A percentile compares a stretch with the other conserved stretches of the same genome.
Evolutionary conservation across 176 grass and related monocot genomes (phyloP).

Genomic region (Carex parvula): DNA sequence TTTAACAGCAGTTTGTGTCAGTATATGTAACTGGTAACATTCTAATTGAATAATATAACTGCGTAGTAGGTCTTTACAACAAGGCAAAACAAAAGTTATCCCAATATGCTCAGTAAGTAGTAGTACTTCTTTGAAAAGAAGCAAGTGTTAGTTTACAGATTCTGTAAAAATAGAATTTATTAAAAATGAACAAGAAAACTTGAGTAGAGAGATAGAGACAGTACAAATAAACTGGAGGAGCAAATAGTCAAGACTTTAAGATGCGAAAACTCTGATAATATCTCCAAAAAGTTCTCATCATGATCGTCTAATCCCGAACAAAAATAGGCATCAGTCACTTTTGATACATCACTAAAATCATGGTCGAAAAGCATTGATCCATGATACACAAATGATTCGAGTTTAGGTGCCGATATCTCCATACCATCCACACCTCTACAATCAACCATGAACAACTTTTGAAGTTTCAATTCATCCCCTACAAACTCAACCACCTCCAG

Average conservation of each 20-base stretch:
- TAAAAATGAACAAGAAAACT: not conserved
- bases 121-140: not conserved
- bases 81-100: not conserved
- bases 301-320: not conserved
- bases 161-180: not conserved
- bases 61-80: not conserved
- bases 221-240: slow-evolving; percentile 34
- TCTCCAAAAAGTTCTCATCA: not conserved
- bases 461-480: slow-evolving; percentile 24
- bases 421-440: slow-evolving; percentile 21
- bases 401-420: slow-evolving; percentile 18
- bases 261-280: slow-evolving; percentile 27
- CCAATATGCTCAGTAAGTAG: not conserved
- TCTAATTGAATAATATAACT: not conserved
- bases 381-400: slow-evolving; percentile 43
- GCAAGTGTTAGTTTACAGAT: not conserved
- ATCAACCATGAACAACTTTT: slow-evolving; percentile 23
- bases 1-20: not conserved
- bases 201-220: not conserved
- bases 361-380: not conserved
- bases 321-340: slow-evolving; percentile 35
- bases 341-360: not conserved
- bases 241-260: slow-evolving; percentile 35
- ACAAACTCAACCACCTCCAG: slow-evolving; percentile 19
- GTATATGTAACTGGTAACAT: not conserved